Evolutionary conservation across 306 rosid genomes (phyloP), one percentile per base, ranked within the genome.

Genomic region (Quercus robur): DNA sequence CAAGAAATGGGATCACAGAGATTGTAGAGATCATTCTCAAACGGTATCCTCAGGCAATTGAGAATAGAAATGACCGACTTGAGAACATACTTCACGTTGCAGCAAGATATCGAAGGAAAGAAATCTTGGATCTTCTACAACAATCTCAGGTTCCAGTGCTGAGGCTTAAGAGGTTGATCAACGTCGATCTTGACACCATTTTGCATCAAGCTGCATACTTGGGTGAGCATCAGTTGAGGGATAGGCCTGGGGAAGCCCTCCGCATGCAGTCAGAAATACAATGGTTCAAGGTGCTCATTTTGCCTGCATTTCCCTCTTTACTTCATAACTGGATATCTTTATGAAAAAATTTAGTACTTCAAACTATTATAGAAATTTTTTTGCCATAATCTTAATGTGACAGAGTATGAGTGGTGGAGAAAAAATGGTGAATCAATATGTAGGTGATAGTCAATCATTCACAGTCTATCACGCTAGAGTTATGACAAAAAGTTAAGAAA

Each of bases 121-220:
- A 63, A 63, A 14, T 63, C 69, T 13, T 63, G 38, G 38, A 63
- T 28, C 38, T 13, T 28, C 69, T 28, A 1, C n/a, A 63, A 2
- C 4, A 25, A 1, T 63, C 28, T 1, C 38, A 2, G 13, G 41
- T 18, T 63, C 4, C 19, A 17, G 4, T 13, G 2, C 2, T 2
- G 7, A 28, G 41, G 70, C 2, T 63, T 14, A 63, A 0, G 10
- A 30, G 3, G 1, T 13, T 5, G 35, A 10, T 63, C 41, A 15
- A 63, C n/a, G 15, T 0, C 9, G 35, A 15, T 63, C 41, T 20
- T 14, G 41, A 63, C 41, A 63, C 38, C 19, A 63, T 63, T 63
- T 63, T 63, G 69, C 69, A 63, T 63, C 35, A 63, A 63, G 69
- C 69, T 28, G 69, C 69, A 13, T 63, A 63, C 69, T 26, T 23